Base-by-base conservation (phyloP, 306 rosid genomes). In the Trichosanthes truncata region DNA sequence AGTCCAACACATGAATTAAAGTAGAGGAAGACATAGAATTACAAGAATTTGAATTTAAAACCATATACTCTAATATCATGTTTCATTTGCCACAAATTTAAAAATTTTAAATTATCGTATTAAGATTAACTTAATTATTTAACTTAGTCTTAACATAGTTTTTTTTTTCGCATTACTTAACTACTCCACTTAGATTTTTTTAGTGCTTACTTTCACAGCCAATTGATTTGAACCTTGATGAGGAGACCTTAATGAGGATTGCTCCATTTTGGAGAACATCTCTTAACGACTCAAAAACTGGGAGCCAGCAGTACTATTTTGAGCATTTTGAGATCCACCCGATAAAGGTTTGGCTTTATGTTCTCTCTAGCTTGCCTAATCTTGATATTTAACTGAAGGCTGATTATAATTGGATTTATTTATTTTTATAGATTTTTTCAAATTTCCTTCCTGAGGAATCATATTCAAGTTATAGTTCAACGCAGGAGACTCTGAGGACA, bases 271-370 rank as follows among this genome's bases (percentile, higher is more conserved):
- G 98, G 98, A 91, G 98, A 84, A 87, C 89, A 26, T 94, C 98
- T 84, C 91, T 94, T 29, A 86, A 86, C 75, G 84, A 84, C 79
- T 86, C 90, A 65, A 86, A 80, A 46, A 17, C 81, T n/a, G 83
- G 81, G 81, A 92, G 96, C 83, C 90, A 82, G 76, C 93, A 87
- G 82, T 88, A 82, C 83, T 94, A 94, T 82, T 94, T 94, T 83
- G 97, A 94, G 80, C 92, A 94, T 85, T 92, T 94, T 87, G 98
- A 94, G 89, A 90, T 94, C 83, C 97, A 91, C 73, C 98, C 98
- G 7, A 87, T 94, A 82, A 94, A 92, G 98, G 98, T 94, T 41
- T 80, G 75, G 66, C 78, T 72, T 81, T 80, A 81, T 52, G 48
- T 65, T 65, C 82, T 41, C 82, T 38, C 49, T 75, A 82, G 57